Percentiles rank a stretch among this genome's conserved stretches.
These are phyloP conservation scores for Fusarium veterinarium DNA, from an alignment of 2,329 filamentous ascomycete species.

Conservation along the genomic window DNA sequence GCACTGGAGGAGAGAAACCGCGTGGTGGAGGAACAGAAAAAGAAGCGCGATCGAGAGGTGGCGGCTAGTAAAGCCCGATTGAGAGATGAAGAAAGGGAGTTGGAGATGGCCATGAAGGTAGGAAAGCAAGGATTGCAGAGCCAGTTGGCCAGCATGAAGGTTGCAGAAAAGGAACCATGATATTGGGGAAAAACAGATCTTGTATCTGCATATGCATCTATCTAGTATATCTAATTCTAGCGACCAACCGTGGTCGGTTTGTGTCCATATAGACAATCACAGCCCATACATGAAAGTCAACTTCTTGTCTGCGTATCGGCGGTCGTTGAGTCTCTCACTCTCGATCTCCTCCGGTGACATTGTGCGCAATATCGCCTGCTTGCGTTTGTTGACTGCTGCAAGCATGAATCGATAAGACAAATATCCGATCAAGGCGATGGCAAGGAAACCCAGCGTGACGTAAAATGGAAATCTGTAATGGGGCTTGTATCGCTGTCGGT, in stretches of 20 bases:
- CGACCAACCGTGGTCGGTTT: background rate
- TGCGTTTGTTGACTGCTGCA: constrained; percentile 36
- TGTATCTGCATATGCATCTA: constrained; percentile 12
- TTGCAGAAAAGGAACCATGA: constrained; percentile 38
- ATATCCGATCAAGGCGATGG: constrained; percentile 39
- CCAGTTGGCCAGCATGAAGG: constrained; percentile 60
- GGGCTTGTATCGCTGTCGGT: constrained; percentile 39
- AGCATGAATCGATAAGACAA: constrained; percentile 39
- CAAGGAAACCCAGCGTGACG: constrained; percentile 40
- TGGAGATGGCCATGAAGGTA: constrained; percentile 76
- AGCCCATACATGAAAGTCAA: constrained; percentile 45
- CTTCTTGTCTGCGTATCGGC: constrained; percentile 45
- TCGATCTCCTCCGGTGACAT: constrained; percentile 43
- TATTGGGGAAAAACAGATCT: background rate
- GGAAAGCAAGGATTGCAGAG: constrained; percentile 73
- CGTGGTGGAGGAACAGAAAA: constrained; percentile 71
- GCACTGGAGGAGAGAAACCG: constrained; percentile 74
- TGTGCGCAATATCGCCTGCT: constrained; percentile 19
- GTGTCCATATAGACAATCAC: constrained; percentile 9
- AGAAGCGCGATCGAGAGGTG: constrained; percentile 67
- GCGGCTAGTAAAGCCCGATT: constrained; percentile 70
- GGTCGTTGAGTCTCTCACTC: constrained; percentile 41
- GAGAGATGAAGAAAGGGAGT: constrained; percentile 73
- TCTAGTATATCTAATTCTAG: constrained; percentile 11
- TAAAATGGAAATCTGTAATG: constrained; percentile 44